These are phyloP conservation scores for Lentinula sp. DNA, from an alignment of 768 basidiomycete genomes.

Conservation along the genomic window DNA sequence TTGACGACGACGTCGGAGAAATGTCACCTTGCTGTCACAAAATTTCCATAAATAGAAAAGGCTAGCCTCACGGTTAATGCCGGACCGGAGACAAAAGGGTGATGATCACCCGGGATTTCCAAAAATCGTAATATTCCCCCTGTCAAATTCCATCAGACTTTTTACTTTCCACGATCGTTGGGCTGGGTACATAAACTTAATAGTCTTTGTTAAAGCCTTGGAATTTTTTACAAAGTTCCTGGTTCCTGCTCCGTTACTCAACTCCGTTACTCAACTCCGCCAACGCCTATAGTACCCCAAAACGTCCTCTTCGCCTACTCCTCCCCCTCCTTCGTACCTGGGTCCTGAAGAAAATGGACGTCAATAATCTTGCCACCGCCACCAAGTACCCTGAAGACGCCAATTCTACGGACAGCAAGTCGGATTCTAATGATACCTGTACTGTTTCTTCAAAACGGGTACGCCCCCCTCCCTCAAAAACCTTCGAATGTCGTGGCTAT, in stretches of 20 bases:
- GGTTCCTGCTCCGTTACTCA: neutral
- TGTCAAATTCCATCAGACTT: neutral
- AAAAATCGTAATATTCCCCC: neutral
- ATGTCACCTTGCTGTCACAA: neutral
- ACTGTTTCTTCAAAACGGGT: constrained; percentile 46
- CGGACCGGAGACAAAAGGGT: neutral
- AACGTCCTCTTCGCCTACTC: neutral
- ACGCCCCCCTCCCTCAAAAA: constrained; percentile 83
- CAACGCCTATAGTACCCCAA: neutral
- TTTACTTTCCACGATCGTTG: neutral
- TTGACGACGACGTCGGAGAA: neutral
- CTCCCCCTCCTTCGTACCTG: neutral
- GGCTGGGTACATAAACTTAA: neutral
- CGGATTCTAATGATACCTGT: neutral
- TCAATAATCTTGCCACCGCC: neutral
- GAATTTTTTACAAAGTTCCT: neutral
- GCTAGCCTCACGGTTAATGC: neutral
- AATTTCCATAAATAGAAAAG: neutral
- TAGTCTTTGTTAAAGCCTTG: neutral
- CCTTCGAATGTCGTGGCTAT: constrained; percentile 92
- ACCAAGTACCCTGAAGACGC: neutral
- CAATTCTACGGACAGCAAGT: neutral
- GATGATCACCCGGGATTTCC: neutral
- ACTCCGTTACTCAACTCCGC: neutral
- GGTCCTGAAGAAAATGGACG: neutral